Evolutionary conservation across 2,329 filamentous ascomycete species (phyloP).

Genomic region (Penicillium nordicum): DNA sequence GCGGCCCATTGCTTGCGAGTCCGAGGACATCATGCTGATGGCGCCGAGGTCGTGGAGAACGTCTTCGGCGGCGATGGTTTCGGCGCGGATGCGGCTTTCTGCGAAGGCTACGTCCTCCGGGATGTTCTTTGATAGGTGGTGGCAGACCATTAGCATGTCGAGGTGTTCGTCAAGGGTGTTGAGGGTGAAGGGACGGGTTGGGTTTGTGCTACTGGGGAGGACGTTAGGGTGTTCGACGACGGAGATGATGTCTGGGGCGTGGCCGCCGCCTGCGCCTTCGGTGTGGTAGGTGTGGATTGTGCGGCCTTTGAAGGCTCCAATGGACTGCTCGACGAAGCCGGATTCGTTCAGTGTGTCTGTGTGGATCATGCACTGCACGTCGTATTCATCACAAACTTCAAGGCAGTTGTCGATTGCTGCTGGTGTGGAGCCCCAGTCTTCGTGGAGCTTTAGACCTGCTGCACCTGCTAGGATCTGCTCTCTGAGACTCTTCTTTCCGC

Average conservation of each 20-base stretch:
- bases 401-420: slow-evolving; percentile 88
- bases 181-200: slow-evolving; percentile 81
- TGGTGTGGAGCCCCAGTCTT: slow-evolving; percentile 92
- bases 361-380: slow-evolving; percentile 91
- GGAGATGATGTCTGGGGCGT: slow-evolving; percentile 92
- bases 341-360: slow-evolving; percentile 96
- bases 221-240: slow-evolving; percentile 88
- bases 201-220: slow-evolving; percentile 85
- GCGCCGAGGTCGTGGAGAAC: slow-evolving; percentile 92
- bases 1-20: slow-evolving; percentile 94
- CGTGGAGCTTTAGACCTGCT: slow-evolving; percentile 88
- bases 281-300: slow-evolving; percentile 97
- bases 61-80: slow-evolving; percentile 95
- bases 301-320: slow-evolving; percentile 77
- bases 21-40: slow-evolving; percentile 95
- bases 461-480: slow-evolving; percentile 81
- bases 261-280: slow-evolving; percentile 89
- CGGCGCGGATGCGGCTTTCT: slow-evolving; percentile 87
- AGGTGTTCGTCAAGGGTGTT: slow-evolving; percentile 96
- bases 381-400: slow-evolving; percentile 79
- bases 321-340: slow-evolving; percentile 91
- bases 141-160: slow-evolving; percentile 98
- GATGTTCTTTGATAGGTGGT: slow-evolving; percentile 87
- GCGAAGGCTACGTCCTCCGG: slow-evolving; percentile 95
- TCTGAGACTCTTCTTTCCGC: slow-evolving; percentile 63